Evolutionary conservation across 768 basidiomycete genomes (phyloP).

Genomic region (Mycena alexandri): DNA sequence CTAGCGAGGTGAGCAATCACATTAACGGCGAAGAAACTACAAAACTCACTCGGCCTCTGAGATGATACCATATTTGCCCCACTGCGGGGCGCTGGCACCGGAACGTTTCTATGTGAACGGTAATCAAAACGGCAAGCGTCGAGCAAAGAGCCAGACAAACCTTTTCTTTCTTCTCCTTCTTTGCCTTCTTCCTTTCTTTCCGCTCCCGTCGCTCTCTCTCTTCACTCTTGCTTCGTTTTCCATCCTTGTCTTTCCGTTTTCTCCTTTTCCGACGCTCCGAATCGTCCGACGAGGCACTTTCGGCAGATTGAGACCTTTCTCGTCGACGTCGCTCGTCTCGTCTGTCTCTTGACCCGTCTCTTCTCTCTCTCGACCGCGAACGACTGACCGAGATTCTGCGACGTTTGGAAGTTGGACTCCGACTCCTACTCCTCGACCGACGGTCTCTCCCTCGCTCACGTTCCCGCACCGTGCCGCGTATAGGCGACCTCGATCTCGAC

Average conservation of each 20-base stretch:
- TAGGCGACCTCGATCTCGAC: constrained; percentile 31
- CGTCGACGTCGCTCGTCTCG: constrained; percentile 46
- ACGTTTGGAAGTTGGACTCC: constrained; percentile 49
- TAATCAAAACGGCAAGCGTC: constrained; percentile 3
- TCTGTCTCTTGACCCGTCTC: constrained; percentile 43
- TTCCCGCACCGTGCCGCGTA: constrained; percentile 18
- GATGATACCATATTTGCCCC: constrained; percentile 94
- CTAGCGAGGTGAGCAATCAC: constrained; percentile 54
- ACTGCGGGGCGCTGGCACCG: constrained; percentile 68
- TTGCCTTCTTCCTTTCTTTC: constrained; percentile 71
- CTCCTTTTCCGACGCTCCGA: constrained; percentile 58
- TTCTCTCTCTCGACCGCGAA: constrained; percentile 43
- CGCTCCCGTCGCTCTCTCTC: constrained; percentile 53
- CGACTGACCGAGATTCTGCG: constrained; percentile 47
- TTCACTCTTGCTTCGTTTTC: constrained; percentile 51
- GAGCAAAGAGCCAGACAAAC: constrained; percentile 43
- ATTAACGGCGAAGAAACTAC: constrained; percentile 9
- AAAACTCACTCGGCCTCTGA: constrained; percentile 82
- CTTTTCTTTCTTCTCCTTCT: constrained; percentile 79
- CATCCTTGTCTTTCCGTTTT: constrained; percentile 60
- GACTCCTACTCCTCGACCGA: constrained; percentile 44
- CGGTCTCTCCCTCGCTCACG: constrained; percentile 27
- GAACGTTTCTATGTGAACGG: constrained; percentile 62
- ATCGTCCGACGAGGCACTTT: constrained; percentile 60
- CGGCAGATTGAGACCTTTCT: constrained; percentile 51